These are phyloP conservation scores for Elongisporangium prolatum DNA, from an alignment of 352 stramenopile genomes.

Conservation along the genomic window DNA sequence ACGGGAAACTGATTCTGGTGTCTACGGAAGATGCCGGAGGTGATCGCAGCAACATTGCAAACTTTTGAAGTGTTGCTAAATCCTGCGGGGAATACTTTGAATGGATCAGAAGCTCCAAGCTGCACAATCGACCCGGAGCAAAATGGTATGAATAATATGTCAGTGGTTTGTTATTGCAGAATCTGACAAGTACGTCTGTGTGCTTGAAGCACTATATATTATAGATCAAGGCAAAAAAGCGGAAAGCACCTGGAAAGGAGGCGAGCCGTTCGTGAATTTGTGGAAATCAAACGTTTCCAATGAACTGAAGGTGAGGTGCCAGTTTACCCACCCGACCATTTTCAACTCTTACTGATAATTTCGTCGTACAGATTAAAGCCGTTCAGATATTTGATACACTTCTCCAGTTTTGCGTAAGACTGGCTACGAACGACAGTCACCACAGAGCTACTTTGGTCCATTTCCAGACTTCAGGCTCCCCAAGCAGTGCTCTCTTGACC, in stretches of 20 bases:
- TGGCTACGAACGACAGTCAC: neutral
- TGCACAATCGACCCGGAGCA: conserved; percentile 23
- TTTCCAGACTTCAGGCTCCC: conserved; percentile 30
- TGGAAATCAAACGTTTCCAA: conserved; percentile 9
- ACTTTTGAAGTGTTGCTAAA: neutral
- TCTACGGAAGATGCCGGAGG: neutral
- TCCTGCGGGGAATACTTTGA: neutral
- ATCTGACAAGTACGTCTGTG: neutral
- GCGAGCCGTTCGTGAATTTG: conserved; percentile 37
- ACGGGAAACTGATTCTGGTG: neutral
- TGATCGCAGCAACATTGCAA: neutral
- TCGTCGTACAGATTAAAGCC: conserved; percentile 10
- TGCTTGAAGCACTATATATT: conserved; percentile 31
- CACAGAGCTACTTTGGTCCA: conserved; percentile 6
- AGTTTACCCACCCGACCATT: neutral
- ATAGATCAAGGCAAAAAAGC: conserved; percentile 20
- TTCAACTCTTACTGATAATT: neutral
- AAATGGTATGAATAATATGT: conserved; percentile 25
- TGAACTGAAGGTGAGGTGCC: conserved; percentile 14
- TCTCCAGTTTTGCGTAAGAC: conserved; percentile 10
- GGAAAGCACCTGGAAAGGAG: conserved; percentile 37
- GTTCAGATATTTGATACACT: conserved; percentile 19
- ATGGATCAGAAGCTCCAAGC: neutral
- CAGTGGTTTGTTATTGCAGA: neutral
- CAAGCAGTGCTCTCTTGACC: conserved; percentile 23